Percentiles rank a stretch among this genome's conserved stretches.
These are phyloP conservation scores for Penstemon davidsonii DNA, from an alignment of 257 asterid species.

Conservation along the genomic window DNA sequence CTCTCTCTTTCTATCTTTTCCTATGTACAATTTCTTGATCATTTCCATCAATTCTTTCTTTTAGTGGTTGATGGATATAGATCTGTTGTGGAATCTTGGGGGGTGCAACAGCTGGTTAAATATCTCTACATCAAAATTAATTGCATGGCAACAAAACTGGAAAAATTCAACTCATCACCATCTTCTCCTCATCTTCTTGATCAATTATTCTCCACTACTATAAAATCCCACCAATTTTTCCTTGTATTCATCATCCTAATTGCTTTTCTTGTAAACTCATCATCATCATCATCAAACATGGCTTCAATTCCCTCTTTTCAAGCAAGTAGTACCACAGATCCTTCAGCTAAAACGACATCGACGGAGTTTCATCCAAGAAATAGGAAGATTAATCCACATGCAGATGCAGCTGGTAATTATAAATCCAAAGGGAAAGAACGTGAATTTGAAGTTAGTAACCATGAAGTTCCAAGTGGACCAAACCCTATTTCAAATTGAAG, in stretches of 20 bases:
- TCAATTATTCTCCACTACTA: neutral
- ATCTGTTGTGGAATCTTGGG: constrained; percentile 52
- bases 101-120: constrained; percentile 41
- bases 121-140: constrained; percentile 23
- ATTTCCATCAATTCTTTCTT: constrained; percentile 8
- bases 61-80: constrained; percentile 67
- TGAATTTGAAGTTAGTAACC: constrained; percentile 53
- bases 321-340: neutral
- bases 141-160: constrained; percentile 70
- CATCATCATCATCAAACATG: constrained; percentile 12
- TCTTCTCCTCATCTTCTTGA: constrained; percentile 29
- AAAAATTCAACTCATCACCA: constrained; percentile 30
- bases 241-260: constrained; percentile 35
- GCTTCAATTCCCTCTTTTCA: constrained; percentile 19
- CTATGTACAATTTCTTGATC: neutral
- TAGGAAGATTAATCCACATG: neutral
- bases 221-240: constrained; percentile 23
- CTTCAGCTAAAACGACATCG: constrained; percentile 18
- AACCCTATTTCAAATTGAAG: constrained; percentile 58
- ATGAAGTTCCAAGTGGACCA: constrained; percentile 91
- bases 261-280: constrained; percentile 32
- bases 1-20: constrained; percentile 6
- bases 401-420: neutral
- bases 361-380: constrained; percentile 29
- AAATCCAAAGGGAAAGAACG: constrained; percentile 29